Evolutionary conservation across 2,329 filamentous ascomycete genomes (phyloP).

Genomic region (Sarocladium kiliense): DNA sequence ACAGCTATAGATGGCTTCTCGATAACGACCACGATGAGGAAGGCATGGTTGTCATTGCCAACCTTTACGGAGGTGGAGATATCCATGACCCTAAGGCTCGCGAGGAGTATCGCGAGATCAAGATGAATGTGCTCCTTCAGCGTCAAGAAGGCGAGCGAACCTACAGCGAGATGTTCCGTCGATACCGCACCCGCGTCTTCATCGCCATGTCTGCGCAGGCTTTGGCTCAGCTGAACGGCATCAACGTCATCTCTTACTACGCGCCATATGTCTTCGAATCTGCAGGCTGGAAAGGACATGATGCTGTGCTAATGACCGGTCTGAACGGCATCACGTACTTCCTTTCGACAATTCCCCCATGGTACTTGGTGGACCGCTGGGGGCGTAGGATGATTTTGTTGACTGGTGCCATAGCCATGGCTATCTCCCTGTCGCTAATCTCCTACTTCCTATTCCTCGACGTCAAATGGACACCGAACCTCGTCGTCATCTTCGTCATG

Average conservation of each 20-base stretch:
- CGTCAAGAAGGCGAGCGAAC: slow-evolving; percentile 92
- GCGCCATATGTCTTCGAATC: slow-evolving; percentile 95
- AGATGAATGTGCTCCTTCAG: slow-evolving; percentile 91
- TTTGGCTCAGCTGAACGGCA: slow-evolving; percentile 93
- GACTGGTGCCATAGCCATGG: slow-evolving; percentile 85
- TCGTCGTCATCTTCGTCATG: slow-evolving; percentile 95
- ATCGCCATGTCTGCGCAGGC: slow-evolving; percentile 98
- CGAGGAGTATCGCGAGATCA: slow-evolving; percentile 97
- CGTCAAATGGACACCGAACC: slow-evolving; percentile 66
- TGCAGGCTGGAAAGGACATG: slow-evolving; percentile 87
- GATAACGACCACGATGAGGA: slow-evolving; percentile 98
- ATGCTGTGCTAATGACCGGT: slow-evolving; percentile 93
- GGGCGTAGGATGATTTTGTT: slow-evolving; percentile 85
- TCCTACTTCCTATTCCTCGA: slow-evolving; percentile 95
- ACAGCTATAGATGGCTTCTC: slow-evolving; percentile 74
- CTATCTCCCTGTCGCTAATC: slow-evolving; percentile 78
- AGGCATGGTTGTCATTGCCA: slow-evolving; percentile 96
- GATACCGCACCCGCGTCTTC: slow-evolving; percentile 87
- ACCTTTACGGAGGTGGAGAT: slow-evolving; percentile 92
- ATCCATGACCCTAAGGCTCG: slow-evolving; percentile 89
- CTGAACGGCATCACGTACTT: slow-evolving; percentile 91
- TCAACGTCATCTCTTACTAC: slow-evolving; percentile 99
- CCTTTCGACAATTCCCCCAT: slow-evolving; percentile 86
- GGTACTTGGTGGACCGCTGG: slow-evolving; percentile 94
- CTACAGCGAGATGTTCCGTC: slow-evolving; percentile 90